phyloP scores from a whole-genome alignment of 495 filamentous ascomycete species.

The Penicillium lividum region DNA sequence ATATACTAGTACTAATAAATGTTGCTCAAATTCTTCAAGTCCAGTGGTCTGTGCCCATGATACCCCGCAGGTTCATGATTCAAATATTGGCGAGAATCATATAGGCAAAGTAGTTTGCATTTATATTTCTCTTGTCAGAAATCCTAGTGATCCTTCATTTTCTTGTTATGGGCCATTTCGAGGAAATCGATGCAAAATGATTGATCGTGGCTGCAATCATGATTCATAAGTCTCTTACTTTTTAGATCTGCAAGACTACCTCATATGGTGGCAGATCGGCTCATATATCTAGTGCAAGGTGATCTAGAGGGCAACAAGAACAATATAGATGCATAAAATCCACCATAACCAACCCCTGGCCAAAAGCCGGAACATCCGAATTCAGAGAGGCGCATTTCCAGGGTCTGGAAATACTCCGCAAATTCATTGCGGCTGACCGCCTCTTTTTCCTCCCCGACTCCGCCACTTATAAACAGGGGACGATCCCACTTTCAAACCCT shows the following conservation, averaged over 20 bases:
- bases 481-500: not conserved
- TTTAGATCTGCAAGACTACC: not conserved
- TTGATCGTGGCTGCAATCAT: not conserved
- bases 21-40: too few relatives aligned
- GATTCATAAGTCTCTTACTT: not conserved
- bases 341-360: not conserved
- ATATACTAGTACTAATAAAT: too few relatives aligned
- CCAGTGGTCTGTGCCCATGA: not conserved
- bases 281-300: not conserved
- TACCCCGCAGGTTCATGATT: not conserved
- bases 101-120: too few relatives aligned
- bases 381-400: not conserved
- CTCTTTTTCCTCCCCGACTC: conserved; percentile 2
- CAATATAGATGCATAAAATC: not conserved
- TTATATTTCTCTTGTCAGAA: too few relatives aligned
- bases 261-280: not conserved
- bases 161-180: not conserved
- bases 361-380: not conserved
- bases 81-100: too few relatives aligned
- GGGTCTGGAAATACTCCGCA: conserved; percentile 9
- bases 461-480: not conserved
- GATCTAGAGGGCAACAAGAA: not conserved
- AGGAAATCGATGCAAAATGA: not conserved
- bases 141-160: too few relatives aligned
- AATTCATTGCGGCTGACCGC: conserved; percentile 17